These are phyloP conservation scores for Beauveria australis DNA, from an alignment of 2,329 filamentous ascomycete genomes.

Conservation along the genomic window DNA sequence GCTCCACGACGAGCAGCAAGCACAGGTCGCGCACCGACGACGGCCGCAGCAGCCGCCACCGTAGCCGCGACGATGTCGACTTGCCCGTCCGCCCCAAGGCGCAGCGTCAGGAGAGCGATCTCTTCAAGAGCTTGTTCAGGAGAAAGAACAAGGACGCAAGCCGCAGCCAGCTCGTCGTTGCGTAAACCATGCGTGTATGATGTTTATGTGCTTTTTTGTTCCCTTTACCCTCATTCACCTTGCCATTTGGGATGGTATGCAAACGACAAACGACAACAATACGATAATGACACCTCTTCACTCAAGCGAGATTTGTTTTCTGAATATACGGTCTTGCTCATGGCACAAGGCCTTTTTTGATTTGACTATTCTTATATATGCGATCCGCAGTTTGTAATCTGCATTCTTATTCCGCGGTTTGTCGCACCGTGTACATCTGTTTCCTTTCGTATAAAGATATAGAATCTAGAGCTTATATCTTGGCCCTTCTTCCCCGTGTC, in stretches of 20 bases:
- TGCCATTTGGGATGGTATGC: background rate
- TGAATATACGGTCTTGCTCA: background rate
- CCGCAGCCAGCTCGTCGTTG: slow-evolving; percentile 23
- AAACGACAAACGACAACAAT: background rate
- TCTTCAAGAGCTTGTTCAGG: slow-evolving; percentile 52
- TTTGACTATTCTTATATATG: background rate
- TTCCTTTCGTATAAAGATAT: background rate
- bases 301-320: background rate
- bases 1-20: slow-evolving; percentile 17
- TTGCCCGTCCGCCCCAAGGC: slow-evolving; percentile 38
- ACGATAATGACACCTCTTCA: slow-evolving; percentile 4
- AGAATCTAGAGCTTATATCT: background rate
- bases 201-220: background rate
- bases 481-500: background rate
- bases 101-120: slow-evolving; percentile 38
- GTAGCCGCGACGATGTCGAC: slow-evolving; percentile 30
- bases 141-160: slow-evolving; percentile 41
- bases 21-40: slow-evolving; percentile 27
- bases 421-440: background rate
- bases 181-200: slow-evolving; percentile 14
- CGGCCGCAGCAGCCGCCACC: slow-evolving; percentile 18
- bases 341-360: background rate
- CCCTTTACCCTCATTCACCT: background rate
- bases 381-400: background rate
- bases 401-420: background rate